Evolutionary conservation across 441 rosid genomes (phyloP).

Genomic region (Erodium moschatum): DNA sequence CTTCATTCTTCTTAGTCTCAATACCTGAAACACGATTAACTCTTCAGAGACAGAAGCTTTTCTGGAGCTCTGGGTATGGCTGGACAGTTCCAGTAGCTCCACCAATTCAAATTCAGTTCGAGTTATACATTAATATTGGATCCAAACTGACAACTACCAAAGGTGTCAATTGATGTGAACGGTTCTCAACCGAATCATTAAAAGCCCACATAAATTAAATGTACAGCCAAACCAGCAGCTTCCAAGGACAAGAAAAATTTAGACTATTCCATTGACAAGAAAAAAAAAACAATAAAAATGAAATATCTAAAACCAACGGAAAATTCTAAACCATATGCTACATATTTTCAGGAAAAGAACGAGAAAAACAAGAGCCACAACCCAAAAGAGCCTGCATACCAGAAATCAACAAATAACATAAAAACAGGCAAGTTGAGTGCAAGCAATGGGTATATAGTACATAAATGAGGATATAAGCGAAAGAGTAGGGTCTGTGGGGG

Average conservation of each 20-base stretch:
- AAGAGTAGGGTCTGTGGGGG: not conserved
- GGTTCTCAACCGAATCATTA: not conserved
- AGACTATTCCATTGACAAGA: not conserved
- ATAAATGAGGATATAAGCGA: not conserved
- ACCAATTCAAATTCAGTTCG: too few species aligned
- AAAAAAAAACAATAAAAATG: not conserved
- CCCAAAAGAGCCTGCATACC: too few species aligned
- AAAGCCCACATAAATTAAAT: slow-evolving; percentile 1
- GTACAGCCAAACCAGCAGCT: not conserved
- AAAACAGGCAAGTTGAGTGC: not conserved
- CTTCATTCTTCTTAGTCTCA: slow-evolving; percentile 35
- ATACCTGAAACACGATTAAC: not conserved
- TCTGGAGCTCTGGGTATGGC: too few species aligned
- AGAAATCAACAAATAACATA: too few species aligned
- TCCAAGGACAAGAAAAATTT: not conserved
- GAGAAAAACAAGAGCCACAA: not conserved
- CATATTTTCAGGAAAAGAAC: not conserved
- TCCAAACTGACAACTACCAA: not conserved
- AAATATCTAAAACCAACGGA: not conserved
- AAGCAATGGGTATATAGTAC: not conserved
- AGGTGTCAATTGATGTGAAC: not conserved
- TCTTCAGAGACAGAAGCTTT: slow-evolving; percentile 1
- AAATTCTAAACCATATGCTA: not conserved
- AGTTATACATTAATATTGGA: not conserved
- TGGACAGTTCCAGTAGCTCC: too few species aligned